Evolutionary conservation across 148 eudicot species (phyloP).

Genomic region (Cornus kousa): DNA sequence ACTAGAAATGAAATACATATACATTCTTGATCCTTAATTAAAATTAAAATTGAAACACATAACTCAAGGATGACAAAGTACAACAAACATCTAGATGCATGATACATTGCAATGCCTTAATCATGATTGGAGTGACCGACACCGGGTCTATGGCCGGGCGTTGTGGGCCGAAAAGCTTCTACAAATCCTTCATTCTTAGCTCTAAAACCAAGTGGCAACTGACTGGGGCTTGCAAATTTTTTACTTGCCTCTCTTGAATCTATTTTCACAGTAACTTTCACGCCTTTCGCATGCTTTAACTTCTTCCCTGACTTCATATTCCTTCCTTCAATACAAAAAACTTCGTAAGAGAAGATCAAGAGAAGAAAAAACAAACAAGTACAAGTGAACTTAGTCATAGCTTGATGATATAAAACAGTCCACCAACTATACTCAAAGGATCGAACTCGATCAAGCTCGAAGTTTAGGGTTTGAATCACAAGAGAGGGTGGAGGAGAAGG

Average conservation of each 20-base stretch:
- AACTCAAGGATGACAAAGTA: neutral
- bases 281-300: neutral
- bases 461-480: neutral
- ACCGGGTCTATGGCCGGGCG: slow-evolving; percentile 31
- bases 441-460: neutral
- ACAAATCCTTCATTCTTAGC: slow-evolving; percentile 3
- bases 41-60: neutral
- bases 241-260: neutral
- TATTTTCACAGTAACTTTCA: neutral
- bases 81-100: neutral
- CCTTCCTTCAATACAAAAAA: slow-evolving; percentile 11
- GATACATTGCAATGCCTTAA: neutral
- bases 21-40: neutral
- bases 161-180: slow-evolving; percentile 27
- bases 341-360: neutral
- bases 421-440: neutral
- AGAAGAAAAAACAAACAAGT: slow-evolving; percentile 9
- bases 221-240: slow-evolving; percentile 6
- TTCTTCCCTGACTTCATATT: neutral
- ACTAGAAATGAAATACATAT: neutral
- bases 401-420: neutral
- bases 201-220: neutral
- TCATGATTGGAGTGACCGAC: slow-evolving; percentile 21
- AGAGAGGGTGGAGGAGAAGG: neutral
- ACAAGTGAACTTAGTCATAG: neutral